A percentile compares a stretch with the other conserved stretches of the same genome.
Evolutionary conservation across 2,329 filamentous ascomycete species (phyloP).

Genomic region (Colletotrichum scovillei): DNA sequence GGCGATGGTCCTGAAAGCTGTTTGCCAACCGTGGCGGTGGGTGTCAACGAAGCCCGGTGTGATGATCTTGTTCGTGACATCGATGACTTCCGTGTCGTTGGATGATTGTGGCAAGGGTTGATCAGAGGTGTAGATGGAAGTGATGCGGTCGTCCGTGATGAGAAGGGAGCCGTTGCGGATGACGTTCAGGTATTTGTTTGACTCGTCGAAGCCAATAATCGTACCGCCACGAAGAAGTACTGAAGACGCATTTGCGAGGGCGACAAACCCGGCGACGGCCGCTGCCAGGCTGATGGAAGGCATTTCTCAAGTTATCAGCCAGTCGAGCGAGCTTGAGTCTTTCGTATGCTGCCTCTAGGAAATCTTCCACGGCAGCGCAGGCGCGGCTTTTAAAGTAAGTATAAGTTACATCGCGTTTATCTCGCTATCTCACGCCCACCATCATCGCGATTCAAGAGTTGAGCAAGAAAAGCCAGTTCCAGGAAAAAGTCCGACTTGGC

Average conservation of each 20-base stretch:
- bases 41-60: slow-evolving; percentile 68
- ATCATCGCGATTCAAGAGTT: not conserved
- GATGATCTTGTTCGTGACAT: slow-evolving; percentile 63
- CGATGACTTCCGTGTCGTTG: slow-evolving; percentile 52
- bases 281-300: slow-evolving; percentile 2
- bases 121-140: slow-evolving; percentile 41
- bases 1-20: slow-evolving; percentile 62
- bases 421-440: not conserved
- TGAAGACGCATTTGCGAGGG: slow-evolving; percentile 33
- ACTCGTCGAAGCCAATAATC: slow-evolving; percentile 53
- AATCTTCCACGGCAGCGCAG: not conserved
- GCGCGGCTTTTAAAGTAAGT: not conserved
- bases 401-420: not conserved
- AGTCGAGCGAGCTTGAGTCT: too few species aligned
- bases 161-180: slow-evolving; percentile 54
- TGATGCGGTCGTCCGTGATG: slow-evolving; percentile 51
- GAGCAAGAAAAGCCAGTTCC: not conserved
- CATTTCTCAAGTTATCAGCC: not conserved
- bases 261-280: not conserved
- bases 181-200: slow-evolving; percentile 46
- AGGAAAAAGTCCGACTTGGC: not conserved
- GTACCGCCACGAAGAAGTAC: slow-evolving; percentile 50
- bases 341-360: too few species aligned
- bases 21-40: slow-evolving; percentile 68
- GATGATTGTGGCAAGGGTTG: not conserved